Conservation (phyloP, 2,329 filamentous ascomycete genomes). For the Exophiala aquamarina region DNA sequence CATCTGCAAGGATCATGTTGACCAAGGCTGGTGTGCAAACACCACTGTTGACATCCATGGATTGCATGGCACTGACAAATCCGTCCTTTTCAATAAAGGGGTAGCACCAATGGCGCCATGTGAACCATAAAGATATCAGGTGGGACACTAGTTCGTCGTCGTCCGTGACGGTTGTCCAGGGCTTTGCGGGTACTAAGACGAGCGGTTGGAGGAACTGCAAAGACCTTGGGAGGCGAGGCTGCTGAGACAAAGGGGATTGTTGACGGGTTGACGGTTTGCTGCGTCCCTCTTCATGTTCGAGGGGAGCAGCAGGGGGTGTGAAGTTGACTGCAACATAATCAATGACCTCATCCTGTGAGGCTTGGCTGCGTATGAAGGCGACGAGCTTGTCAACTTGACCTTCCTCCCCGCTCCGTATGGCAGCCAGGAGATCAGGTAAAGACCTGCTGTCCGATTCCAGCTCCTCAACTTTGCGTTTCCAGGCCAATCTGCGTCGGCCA, state of each 20-base stretch:
- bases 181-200: constrained; percentile 13
- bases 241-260: constrained; percentile 1
- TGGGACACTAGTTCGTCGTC: constrained; percentile 35
- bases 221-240: not conserved
- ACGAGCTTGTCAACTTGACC: constrained; percentile 4
- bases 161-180: constrained; percentile 34
- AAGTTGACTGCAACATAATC: constrained; percentile 7
- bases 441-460: constrained; percentile 6
- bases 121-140: constrained; percentile 35
- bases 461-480: constrained; percentile 16
- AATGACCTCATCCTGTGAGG: constrained; percentile 2
- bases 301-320: not conserved
- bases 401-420: constrained; percentile 4
- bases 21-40: constrained; percentile 38
- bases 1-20: constrained; percentile 33
- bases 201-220: not conserved
- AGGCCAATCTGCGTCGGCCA: constrained; percentile 9
- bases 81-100: constrained; percentile 34
- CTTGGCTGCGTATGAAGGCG: not conserved
- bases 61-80: constrained; percentile 34
- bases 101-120: constrained; percentile 33
- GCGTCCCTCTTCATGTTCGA: constrained; percentile 2
- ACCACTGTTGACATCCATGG: constrained; percentile 26
- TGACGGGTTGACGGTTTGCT: constrained; percentile 6
- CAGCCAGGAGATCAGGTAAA: constrained; percentile 4